Evolutionary conservation across 208 protist genomes (phyloP).

Genomic region (Trypanosoma lewisi): DNA sequence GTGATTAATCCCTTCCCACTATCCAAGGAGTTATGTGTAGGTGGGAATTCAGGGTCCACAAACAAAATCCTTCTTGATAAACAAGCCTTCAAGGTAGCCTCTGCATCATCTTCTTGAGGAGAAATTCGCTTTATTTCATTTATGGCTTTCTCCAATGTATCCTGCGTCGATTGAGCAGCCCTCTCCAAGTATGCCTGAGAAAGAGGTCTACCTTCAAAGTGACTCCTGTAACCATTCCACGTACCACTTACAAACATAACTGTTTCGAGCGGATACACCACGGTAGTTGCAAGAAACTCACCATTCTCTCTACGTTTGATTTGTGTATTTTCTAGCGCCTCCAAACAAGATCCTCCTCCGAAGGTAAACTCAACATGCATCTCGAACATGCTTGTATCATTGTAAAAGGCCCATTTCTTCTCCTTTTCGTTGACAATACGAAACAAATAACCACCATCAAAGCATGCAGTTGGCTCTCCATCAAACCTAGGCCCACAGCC

Average conservation of each 20-base stretch:
- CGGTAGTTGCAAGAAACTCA: conserved; percentile 30
- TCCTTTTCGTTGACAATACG: conserved; percentile 46
- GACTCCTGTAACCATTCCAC: conserved; percentile 26
- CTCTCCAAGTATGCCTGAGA: conserved; percentile 39
- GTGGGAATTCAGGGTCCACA: conserved; percentile 46
- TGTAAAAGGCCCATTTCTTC: conserved; percentile 74
- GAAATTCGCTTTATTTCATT: conserved; percentile 24
- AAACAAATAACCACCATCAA: conserved; percentile 58
- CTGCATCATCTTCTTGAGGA: conserved; percentile 10
- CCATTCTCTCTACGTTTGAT: conserved; percentile 27
- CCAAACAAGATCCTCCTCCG: conserved; percentile 23
- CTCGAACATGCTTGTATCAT: conserved; percentile 74
- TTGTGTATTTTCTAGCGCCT: conserved; percentile 21
- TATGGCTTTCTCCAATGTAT: conserved; percentile 23
- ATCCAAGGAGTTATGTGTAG: conserved; percentile 36
- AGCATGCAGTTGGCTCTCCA: conserved; percentile 49
- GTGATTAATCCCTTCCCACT: conserved; percentile 27
- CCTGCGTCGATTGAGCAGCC: conserved; percentile 28
- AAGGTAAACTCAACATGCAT: conserved; percentile 59
- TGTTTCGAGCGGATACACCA: conserved; percentile 65
- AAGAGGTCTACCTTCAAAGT: conserved; percentile 39
- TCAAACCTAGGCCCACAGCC: conserved; percentile 33
- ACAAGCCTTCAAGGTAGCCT: conserved; percentile 33
- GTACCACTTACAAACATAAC: conserved; percentile 42
- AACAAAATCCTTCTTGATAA: conserved; percentile 26